These are phyloP conservation scores for Sclerotiophoma versabilis DNA, from an alignment of 2,329 filamentous ascomycete genomes.

Conservation along the genomic window DNA sequence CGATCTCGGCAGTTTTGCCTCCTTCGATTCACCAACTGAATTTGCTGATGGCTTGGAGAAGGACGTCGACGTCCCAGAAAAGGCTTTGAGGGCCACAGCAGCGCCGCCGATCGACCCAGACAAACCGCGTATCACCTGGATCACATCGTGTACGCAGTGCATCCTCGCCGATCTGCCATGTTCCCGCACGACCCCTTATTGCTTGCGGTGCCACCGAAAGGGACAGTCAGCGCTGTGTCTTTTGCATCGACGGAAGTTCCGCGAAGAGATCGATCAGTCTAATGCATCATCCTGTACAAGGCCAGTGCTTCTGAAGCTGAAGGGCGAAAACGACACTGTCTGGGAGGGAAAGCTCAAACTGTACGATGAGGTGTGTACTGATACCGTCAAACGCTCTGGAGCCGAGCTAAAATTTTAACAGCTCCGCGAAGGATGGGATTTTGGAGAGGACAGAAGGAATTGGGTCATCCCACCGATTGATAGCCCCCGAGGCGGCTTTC, in stretches of 20 bases:
- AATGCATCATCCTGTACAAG: neutral
- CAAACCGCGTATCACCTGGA: conserved; percentile 21
- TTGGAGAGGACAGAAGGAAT: conserved; percentile 29
- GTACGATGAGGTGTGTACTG: neutral
- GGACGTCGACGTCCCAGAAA: neutral
- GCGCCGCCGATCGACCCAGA: neutral
- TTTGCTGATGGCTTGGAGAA: neutral
- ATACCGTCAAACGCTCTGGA: no score
- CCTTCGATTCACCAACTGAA: neutral
- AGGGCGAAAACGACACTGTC: conserved; percentile 18
- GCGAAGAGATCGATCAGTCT: conserved; percentile 18
- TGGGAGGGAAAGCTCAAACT: conserved; percentile 26
- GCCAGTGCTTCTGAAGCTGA: conserved; percentile 29
- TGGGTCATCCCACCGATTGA: conserved; percentile 34
- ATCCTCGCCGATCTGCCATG: conserved; percentile 34
- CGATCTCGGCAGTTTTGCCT: neutral
- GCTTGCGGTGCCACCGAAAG: conserved; percentile 36
- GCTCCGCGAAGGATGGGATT: conserved; percentile 22
- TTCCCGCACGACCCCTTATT: conserved; percentile 36
- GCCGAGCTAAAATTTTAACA: conserved; percentile 1
- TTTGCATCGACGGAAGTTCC: conserved; percentile 27
- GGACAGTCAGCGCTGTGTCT: conserved; percentile 30
- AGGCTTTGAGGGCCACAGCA: neutral
- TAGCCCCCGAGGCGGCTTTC: neutral
- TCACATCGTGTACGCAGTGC: conserved; percentile 45